A percentile compares a stretch with the other conserved stretches of the same genome.
Conservation (phyloP, 1,284 basidiomycete species). For the Ganoderma meredithae region DNA sequence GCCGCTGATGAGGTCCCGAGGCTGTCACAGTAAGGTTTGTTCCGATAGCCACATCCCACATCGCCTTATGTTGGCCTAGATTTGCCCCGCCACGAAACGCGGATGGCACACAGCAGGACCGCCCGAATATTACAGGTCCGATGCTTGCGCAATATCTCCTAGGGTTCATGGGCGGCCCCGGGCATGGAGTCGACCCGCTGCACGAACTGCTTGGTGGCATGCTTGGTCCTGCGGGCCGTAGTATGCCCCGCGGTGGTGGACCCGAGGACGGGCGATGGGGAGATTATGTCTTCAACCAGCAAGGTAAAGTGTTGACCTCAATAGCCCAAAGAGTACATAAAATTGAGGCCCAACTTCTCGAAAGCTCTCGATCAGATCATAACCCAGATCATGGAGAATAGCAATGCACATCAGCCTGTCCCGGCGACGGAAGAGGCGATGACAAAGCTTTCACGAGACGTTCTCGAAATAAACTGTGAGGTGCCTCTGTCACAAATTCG, state of each 20-base stretch:
- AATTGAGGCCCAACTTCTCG: conserved; percentile 7
- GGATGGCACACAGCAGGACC: conserved; percentile 39
- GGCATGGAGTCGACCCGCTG: conserved; percentile 48
- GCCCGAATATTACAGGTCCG: conserved; percentile 56
- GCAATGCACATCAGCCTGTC: conserved; percentile 70
- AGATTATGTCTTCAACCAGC: conserved; percentile 85
- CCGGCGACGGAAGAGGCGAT: conserved; percentile 79
- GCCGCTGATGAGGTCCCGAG: conserved; percentile 32
- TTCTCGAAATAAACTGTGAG: conserved; percentile 70
- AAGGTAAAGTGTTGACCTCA: conserved; percentile 53
- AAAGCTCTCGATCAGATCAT: conserved; percentile 81
- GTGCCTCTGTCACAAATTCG: neutral
- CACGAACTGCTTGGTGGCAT: conserved; percentile 48
- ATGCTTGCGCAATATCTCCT: conserved; percentile 78
- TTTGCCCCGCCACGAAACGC: conserved; percentile 20
- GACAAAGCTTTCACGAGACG: conserved; percentile 64
- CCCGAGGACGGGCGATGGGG: conserved; percentile 67
- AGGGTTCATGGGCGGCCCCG: conserved; percentile 56
- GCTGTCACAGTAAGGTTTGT: conserved; percentile 41
- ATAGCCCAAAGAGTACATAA: neutral
- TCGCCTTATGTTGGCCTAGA: conserved; percentile 16
- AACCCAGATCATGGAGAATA: conserved; percentile 78
- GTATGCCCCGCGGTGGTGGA: conserved; percentile 34
- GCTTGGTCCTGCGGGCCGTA: conserved; percentile 33
- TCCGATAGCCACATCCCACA: conserved; percentile 6